Evolutionary conservation across 345 rosid species (phyloP).

Genomic region (Rhodomyrtus tomentosa): DNA sequence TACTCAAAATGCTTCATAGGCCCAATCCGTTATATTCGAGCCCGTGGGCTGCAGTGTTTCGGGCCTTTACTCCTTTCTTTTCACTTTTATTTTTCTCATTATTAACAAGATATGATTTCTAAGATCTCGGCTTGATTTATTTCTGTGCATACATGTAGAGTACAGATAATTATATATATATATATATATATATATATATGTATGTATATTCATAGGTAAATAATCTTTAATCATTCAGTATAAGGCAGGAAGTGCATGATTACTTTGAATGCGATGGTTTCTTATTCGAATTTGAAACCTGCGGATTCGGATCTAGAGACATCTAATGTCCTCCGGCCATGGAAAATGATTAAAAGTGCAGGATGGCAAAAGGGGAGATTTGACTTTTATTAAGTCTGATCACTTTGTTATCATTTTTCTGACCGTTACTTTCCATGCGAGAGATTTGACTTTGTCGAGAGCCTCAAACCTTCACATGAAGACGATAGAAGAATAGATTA

Average conservation of each 20-base stretch:
- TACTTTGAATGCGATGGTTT: background rate
- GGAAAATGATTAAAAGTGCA: too few species aligned
- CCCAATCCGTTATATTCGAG: background rate
- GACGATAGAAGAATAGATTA: background rate
- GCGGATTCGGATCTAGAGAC: background rate
- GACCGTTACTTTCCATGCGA: background rate
- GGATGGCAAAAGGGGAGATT: too few species aligned
- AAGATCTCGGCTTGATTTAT: background rate
- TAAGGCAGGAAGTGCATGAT: background rate
- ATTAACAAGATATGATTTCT: background rate
- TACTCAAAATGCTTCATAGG: background rate
- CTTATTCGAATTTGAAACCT: background rate
- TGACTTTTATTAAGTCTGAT: background rate
- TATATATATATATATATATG: too few species aligned
- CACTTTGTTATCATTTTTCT: rapidly evolving
- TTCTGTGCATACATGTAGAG: rapidly evolving
- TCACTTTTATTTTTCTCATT: rapidly evolving
- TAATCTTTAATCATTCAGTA: background rate
- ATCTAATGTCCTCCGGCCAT: too few species aligned
- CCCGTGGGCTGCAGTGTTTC: background rate
- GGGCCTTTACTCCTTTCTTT: background rate
- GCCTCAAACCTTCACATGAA: background rate
- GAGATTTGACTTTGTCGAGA: background rate
- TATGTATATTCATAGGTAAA: too few species aligned
- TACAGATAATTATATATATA: too few species aligned